Evolutionary conservation across 768 basidiomycete species (phyloP), one percentile per base, ranked within the genome.

Genomic region (Suillus ampliporus): DNA sequence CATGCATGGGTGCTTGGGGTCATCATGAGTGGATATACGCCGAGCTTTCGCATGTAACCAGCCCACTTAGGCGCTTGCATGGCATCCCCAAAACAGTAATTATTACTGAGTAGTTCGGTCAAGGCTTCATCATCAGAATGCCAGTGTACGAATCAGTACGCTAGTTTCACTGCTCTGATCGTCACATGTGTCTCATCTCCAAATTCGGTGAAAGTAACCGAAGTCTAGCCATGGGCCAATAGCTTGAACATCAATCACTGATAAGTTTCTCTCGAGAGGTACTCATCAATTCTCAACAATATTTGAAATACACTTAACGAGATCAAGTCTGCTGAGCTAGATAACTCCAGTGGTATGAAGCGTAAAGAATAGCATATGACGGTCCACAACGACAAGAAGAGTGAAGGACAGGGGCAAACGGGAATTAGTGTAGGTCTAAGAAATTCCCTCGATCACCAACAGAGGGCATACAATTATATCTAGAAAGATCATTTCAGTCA

Each of bases 1-100:
- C 93, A 97, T 75, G 83, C 83, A 61, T 95, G 92, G 92, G 87
- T 96, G 1, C 76, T 97, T 26, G 86, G 78, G 1, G 81, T 81
- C 34, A 77, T 96, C 26, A 86, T 94, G 79, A 67, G 79, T 46
- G 75, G 72, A 5, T 89, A 88, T 47, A 41, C 56, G 31, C 28
- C n/a, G n/a, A n/a, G n/a, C 31, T 19, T 34, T 34, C 28, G 19
- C 34, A 19, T 34, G 28, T n/a, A 51, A 51, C 31, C 50, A 51
- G 50, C 28, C 31, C 50, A 34, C 19, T 51, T 11, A 31, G 17
- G 10, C 26, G 28, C 48, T 8, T 19, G 17, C 4, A 26, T 50
- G 26, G 17, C 5, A 17, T n/a, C 15, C 37, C 11, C 37, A 37
- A 37, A 37, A 37, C 37, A 11, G 37, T 37, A 37, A 37, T 13